These are phyloP conservation scores for Kodamaea fukazawae DNA, from an alignment of 805 yeast genomes.

Conservation along the genomic window DNA sequence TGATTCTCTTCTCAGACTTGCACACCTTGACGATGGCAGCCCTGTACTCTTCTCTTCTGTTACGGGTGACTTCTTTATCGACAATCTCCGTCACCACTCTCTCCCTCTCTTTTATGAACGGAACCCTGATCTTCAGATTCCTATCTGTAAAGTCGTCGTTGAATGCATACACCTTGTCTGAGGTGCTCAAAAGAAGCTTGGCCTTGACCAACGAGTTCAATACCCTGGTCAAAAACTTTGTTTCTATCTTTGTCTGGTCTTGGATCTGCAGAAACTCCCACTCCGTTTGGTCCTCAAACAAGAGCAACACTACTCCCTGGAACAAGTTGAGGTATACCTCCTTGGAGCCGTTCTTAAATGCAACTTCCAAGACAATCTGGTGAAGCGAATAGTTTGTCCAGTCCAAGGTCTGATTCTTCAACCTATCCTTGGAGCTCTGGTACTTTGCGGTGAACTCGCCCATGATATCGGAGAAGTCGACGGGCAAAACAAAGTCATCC, in stretches of 20 bases:
- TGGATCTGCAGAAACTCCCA: slow-evolving; percentile 22
- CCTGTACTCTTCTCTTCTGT: slow-evolving; percentile 29
- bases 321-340: slow-evolving; percentile 40
- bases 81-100: slow-evolving; percentile 7
- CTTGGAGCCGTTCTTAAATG: slow-evolving; percentile 30
- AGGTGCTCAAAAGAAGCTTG: slow-evolving; percentile 20
- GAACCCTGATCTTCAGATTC: slow-evolving; percentile 25
- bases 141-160: slow-evolving; percentile 30
- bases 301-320: slow-evolving; percentile 41
- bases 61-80: slow-evolving; percentile 13
- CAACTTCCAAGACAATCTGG: slow-evolving; percentile 32
- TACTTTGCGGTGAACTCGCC: slow-evolving; percentile 22
- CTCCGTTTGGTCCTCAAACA: slow-evolving; percentile 31
- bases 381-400: slow-evolving; percentile 45
- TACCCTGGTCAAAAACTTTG: slow-evolving; percentile 26
- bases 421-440: slow-evolving; percentile 18
- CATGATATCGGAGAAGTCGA: slow-evolving; percentile 16
- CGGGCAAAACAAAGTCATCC: slow-evolving; percentile 21
- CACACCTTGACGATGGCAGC: slow-evolving; percentile 28
- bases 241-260: slow-evolving; percentile 30
- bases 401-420: slow-evolving; percentile 29
- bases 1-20: slow-evolving; percentile 26
- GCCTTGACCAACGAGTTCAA: slow-evolving; percentile 34
- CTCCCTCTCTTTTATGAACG: slow-evolving; percentile 21
- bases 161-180: slow-evolving; percentile 13